Conservation (phyloP, 768 basidiomycete species). For the Pilatotrama ljubarskyi region DNA sequence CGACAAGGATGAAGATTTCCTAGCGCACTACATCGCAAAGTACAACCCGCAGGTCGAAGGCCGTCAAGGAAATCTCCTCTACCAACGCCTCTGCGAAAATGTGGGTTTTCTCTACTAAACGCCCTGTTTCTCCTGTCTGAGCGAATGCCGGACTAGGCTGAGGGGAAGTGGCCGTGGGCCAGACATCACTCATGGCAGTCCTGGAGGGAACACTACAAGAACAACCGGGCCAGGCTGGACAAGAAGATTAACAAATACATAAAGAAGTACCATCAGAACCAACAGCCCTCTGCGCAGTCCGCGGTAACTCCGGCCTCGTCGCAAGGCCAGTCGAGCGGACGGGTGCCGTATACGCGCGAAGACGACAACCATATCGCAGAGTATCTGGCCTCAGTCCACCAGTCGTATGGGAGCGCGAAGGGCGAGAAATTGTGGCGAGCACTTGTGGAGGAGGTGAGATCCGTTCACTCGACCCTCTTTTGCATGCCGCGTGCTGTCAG, state of each 20-base stretch:
- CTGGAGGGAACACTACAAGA: slow-evolving; percentile 31
- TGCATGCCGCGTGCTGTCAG: too few species aligned
- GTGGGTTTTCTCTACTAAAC: slow-evolving; percentile 13
- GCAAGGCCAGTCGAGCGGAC: background rate
- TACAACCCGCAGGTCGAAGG: slow-evolving; percentile 21
- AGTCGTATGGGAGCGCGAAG: background rate
- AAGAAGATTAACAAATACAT: slow-evolving; percentile 12
- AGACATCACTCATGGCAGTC: slow-evolving; percentile 29
- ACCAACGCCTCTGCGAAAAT: slow-evolving; percentile 23
- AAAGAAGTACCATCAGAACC: background rate
- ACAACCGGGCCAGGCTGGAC: slow-evolving; percentile 23
- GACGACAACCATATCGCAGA: slow-evolving; percentile 15
- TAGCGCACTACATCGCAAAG: slow-evolving; percentile 28
- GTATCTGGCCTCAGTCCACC: slow-evolving; percentile 2
- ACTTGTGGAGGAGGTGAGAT: slow-evolving; percentile 7
- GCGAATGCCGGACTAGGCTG: background rate
- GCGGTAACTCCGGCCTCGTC: background rate
- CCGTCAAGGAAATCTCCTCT: slow-evolving; percentile 24
- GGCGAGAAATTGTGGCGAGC: slow-evolving; percentile 11
- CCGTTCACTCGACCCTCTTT: background rate
- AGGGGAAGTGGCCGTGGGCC: slow-evolving; percentile 22
- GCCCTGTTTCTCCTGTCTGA: background rate
- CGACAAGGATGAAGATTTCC: slow-evolving; percentile 15
- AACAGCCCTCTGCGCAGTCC: background rate
- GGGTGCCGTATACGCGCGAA: slow-evolving; percentile 4